Conservation (phyloP, 164 flowering plant genomes). For the Taxillus chinensis region DNA sequence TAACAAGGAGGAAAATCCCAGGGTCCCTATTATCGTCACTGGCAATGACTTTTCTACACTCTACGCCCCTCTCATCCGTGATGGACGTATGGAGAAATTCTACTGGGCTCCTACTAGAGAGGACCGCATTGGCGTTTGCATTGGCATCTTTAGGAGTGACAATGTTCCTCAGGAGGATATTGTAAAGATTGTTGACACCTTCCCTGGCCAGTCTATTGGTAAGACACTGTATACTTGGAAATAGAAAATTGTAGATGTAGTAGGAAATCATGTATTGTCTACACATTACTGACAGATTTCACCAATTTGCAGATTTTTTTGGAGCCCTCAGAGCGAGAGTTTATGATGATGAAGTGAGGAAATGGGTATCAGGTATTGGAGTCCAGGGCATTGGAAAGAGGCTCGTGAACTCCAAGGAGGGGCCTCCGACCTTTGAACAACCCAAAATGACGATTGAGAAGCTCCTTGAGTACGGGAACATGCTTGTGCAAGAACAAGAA, state of each 20-base stretch:
- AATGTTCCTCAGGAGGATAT: conserved; percentile 23
- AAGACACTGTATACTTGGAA: conserved; percentile 4
- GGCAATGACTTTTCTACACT: conserved; percentile 48
- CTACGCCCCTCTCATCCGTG: conserved; percentile 51
- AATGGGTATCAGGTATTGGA: conserved; percentile 33
- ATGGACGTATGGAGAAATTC: conserved; percentile 54
- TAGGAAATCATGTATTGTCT: too few relatives aligned
- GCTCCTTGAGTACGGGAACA: conserved; percentile 39
- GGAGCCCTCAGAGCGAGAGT: conserved; percentile 47
- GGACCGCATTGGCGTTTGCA: conserved; percentile 41
- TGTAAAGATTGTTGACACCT: conserved; percentile 28
- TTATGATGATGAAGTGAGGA: conserved; percentile 46
- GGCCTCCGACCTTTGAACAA: conserved; percentile 42
- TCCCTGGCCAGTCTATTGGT: conserved; percentile 46
- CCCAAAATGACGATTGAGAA: conserved; percentile 38
- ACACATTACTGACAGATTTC: too few relatives aligned
- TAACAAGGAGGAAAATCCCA: conserved; percentile 39
- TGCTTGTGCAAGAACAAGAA: conserved; percentile 44
- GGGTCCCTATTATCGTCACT: conserved; percentile 43
- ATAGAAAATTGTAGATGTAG: too few relatives aligned
- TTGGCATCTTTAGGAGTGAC: conserved; percentile 32
- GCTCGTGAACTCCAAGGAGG: conserved; percentile 49
- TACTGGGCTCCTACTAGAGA: conserved; percentile 51
- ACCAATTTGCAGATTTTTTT: conserved; percentile 30
- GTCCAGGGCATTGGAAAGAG: conserved; percentile 29